These are phyloP conservation scores for Aspergillus glaucus DNA, from an alignment of 2,329 filamentous ascomycete genomes.

Conservation along the genomic window DNA sequence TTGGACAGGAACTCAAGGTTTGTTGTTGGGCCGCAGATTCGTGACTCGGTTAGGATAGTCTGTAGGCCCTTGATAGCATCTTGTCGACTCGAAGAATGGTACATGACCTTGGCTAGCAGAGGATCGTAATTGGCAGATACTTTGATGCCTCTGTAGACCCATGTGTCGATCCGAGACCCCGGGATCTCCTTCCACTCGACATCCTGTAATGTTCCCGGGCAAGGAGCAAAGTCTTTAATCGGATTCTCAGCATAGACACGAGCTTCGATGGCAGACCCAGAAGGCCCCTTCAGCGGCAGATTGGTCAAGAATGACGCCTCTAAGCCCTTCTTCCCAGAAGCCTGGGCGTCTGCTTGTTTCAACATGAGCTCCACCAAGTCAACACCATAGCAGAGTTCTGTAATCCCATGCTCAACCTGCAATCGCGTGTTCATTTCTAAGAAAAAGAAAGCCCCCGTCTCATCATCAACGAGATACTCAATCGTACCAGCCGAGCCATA, in stretches of 20 bases:
- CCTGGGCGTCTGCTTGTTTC: constrained; percentile 48
- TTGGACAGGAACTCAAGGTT: constrained; percentile 52
- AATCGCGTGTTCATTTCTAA: constrained; percentile 55
- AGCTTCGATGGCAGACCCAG: constrained; percentile 48
- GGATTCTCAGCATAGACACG: constrained; percentile 56
- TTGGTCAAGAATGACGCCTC: constrained; percentile 34
- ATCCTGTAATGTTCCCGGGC: constrained; percentile 52
- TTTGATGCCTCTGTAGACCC: constrained; percentile 53
- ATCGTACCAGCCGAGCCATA: constrained; percentile 88
- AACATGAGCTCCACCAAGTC: constrained; percentile 54
- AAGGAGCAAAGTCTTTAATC: constrained; percentile 52
- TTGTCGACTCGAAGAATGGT: constrained; percentile 39
- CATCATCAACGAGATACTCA: constrained; percentile 83
- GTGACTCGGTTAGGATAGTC: constrained; percentile 39
- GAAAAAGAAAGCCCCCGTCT: constrained; percentile 69
- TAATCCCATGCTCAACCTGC: constrained; percentile 55
- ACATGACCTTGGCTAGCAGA: constrained; percentile 54
- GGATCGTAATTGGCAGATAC: constrained; percentile 56
- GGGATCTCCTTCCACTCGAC: constrained; percentile 49
- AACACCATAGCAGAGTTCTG: constrained; percentile 50
- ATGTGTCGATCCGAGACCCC: constrained; percentile 56
- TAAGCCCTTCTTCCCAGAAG: constrained; percentile 42
- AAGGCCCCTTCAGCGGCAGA: constrained; percentile 39
- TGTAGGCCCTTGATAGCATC: constrained; percentile 42
- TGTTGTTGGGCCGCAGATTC: constrained; percentile 49